Evolutionary conservation across 78 protist species (phyloP).

Genomic region (Planoprotostelium fungivorum): DNA sequence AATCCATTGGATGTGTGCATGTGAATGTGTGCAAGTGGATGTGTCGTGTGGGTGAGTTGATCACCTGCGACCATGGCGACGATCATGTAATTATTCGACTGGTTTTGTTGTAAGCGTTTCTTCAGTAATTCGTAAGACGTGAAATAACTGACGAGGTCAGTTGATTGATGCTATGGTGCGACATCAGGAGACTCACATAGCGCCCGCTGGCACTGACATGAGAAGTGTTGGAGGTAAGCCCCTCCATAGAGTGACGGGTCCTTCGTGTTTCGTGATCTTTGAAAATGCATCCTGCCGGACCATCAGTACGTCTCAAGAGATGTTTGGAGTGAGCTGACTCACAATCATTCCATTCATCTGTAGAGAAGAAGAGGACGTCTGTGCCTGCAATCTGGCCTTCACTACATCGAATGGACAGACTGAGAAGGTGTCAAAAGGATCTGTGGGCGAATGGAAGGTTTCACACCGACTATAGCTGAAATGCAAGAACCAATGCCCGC

Average conservation of each 20-base stretch:
- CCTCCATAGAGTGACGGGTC: slow-evolving; percentile 45
- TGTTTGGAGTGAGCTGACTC: not conserved
- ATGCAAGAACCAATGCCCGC: not conserved
- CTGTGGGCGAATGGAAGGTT: not conserved
- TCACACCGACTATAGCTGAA: not conserved
- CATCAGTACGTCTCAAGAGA: slow-evolving; percentile 15
- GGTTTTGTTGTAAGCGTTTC: not conserved
- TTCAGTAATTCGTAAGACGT: slow-evolving; percentile 56
- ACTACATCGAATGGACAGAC: slow-evolving; percentile 57
- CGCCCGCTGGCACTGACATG: slow-evolving; percentile 47
- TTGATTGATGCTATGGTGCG: not conserved
- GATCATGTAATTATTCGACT: not conserved
- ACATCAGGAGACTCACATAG: slow-evolving; percentile 19
- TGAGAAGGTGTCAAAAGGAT: slow-evolving; percentile 8
- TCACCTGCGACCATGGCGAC: not conserved
- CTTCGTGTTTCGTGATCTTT: slow-evolving; percentile 32
- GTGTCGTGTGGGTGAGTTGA: too few relatives aligned
- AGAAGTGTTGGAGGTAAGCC: slow-evolving; percentile 43
- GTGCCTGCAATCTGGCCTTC: slow-evolving; percentile 47
- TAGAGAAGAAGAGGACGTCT: not conserved
- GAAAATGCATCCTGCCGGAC: slow-evolving; percentile 6
- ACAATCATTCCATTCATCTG: not conserved
- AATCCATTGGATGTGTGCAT: not conserved
- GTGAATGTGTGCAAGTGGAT: too few relatives aligned
- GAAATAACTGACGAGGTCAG: slow-evolving; percentile 14